A percentile compares a stretch with the other conserved stretches of the same genome.
phyloP scores from a whole-genome alignment of 164 flowering plant genomes.

The Berberis vulgaris region DNA sequence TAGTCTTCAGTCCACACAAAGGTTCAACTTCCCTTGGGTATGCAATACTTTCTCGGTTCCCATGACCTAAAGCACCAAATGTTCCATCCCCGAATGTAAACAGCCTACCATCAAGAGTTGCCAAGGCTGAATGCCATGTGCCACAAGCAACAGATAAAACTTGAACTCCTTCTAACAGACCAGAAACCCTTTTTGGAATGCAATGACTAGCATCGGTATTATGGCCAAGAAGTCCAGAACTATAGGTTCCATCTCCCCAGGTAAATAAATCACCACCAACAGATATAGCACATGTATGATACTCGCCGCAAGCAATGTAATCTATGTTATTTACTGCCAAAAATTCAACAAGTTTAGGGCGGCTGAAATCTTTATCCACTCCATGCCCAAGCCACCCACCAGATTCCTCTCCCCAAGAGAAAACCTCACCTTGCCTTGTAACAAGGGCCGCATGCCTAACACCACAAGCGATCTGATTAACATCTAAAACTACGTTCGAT shows the following conservation, averaged over 20 bases:
- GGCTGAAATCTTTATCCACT: constrained; percentile 40
- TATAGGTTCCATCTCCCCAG: constrained; percentile 83
- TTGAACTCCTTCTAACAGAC: constrained; percentile 71
- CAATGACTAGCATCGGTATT: constrained; percentile 69
- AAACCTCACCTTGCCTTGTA: constrained; percentile 88
- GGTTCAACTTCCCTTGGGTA: constrained; percentile 62
- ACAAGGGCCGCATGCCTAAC: constrained; percentile 77
- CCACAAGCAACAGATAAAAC: constrained; percentile 77
- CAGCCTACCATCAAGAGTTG: constrained; percentile 49
- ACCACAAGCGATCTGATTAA: constrained; percentile 78
- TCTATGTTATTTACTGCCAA: constrained; percentile 51
- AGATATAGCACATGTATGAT: constrained; percentile 80
- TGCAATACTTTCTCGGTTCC: constrained; percentile 46
- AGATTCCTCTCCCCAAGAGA: constrained; percentile 92
- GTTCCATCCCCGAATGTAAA: constrained; percentile 86
- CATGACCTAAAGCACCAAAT: constrained; percentile 87
- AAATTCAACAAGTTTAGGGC: constrained; percentile 66
- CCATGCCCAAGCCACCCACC: constrained; percentile 94
- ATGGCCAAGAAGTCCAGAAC: constrained; percentile 73
- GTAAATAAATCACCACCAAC: constrained; percentile 58
- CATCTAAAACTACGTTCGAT: constrained; percentile 78
- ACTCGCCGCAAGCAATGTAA: constrained; percentile 73
- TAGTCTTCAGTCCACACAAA: constrained; percentile 44
- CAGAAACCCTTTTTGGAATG: constrained; percentile 68
- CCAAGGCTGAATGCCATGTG: constrained; percentile 72